These are phyloP conservation scores for Megacollybia platyphylla DNA, from an alignment of 1,284 basidiomycete species.

Conservation along the genomic window DNA sequence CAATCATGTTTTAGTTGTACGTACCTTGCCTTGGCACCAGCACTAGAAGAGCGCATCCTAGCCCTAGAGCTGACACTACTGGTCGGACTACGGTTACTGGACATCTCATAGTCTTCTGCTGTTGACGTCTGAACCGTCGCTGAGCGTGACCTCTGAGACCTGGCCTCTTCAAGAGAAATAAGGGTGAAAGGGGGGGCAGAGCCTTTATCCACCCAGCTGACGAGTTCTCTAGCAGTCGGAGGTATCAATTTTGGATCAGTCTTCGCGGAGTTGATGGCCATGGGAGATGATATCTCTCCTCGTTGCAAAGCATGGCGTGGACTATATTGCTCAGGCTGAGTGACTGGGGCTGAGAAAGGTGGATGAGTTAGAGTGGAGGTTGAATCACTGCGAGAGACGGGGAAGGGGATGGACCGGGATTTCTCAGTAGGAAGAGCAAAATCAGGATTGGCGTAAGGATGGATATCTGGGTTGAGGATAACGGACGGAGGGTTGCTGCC, in stretches of 20 bases:
- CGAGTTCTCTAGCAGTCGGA: slow-evolving; percentile 7
- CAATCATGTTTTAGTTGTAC: slow-evolving; percentile 27
- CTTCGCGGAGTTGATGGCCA: slow-evolving; percentile 16
- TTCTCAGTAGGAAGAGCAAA: slow-evolving; percentile 16
- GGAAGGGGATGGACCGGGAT: slow-evolving; percentile 11
- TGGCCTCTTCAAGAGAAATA: slow-evolving; percentile 66
- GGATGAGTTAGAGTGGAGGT: slow-evolving; percentile 41
- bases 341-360: slow-evolving; percentile 22
- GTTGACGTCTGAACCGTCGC: slow-evolving; percentile 14
- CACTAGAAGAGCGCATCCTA: slow-evolving; percentile 48
- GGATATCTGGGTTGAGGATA: slow-evolving; percentile 20
- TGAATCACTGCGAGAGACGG: slow-evolving; percentile 33
- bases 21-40: slow-evolving; percentile 37
- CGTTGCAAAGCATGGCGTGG: slow-evolving; percentile 22
- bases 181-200: slow-evolving; percentile 42
- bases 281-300: slow-evolving; percentile 42
- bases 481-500: slow-evolving; percentile 5
- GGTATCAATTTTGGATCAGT: too few species aligned
- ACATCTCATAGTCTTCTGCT: slow-evolving; percentile 15
- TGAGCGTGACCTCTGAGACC: slow-evolving; percentile 45
- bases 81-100: slow-evolving; percentile 12
- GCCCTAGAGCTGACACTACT: slow-evolving; percentile 16
- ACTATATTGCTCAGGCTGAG: slow-evolving; percentile 17
- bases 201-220: slow-evolving; percentile 34
- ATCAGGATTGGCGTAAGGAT: slow-evolving; percentile 72